Evolutionary conservation across 2,329 filamentous ascomycete genomes (phyloP).

Genomic region (Emergomyces pasteurianus): DNA sequence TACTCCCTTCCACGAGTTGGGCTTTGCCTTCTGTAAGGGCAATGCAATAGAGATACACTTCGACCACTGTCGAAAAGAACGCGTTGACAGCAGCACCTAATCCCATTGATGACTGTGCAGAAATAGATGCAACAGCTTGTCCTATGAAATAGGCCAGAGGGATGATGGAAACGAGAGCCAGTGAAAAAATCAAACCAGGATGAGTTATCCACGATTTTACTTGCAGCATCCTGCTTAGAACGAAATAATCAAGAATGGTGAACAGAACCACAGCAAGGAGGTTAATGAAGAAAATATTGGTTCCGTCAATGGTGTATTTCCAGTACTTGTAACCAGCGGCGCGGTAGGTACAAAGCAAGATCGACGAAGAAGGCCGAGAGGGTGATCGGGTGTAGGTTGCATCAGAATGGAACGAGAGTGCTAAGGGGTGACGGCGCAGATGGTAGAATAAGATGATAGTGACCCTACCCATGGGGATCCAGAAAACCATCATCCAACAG

Average conservation of each 20-base stretch:
- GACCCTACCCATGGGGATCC: conserved; percentile 96
- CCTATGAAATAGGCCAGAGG: conserved; percentile 97
- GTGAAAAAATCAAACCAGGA: conserved; percentile 72
- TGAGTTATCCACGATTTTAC: conserved; percentile 64
- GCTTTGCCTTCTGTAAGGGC: conserved; percentile 87
- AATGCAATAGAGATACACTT: conserved; percentile 95
- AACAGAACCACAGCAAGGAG: conserved; percentile 88
- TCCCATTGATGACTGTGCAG: conserved; percentile 96
- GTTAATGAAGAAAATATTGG: conserved; percentile 98
- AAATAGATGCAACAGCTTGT: conserved; percentile 95
- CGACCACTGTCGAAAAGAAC: conserved; percentile 94
- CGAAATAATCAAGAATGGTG: conserved; percentile 82
- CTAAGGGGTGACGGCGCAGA: conserved; percentile 80
- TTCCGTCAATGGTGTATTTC: conserved; percentile 98
- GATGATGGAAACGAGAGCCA: conserved; percentile 82
- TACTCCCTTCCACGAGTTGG: conserved; percentile 86
- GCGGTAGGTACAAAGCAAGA: conserved; percentile 91
- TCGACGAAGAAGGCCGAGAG: conserved; percentile 65
- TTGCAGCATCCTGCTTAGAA: conserved; percentile 58
- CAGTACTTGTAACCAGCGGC: conserved; percentile 92
- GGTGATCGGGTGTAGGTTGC: conserved; percentile 59
- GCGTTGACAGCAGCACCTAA: conserved; percentile 94
- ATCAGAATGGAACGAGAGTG: conserved; percentile 86
- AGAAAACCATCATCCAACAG: conserved; percentile 96
- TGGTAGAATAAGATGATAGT: conserved; percentile 84